Evolutionary conservation across 2,329 filamentous ascomycete genomes (phyloP), one percentile per base, ranked within the genome.

Genomic region (Mycogone perniciosa): DNA sequence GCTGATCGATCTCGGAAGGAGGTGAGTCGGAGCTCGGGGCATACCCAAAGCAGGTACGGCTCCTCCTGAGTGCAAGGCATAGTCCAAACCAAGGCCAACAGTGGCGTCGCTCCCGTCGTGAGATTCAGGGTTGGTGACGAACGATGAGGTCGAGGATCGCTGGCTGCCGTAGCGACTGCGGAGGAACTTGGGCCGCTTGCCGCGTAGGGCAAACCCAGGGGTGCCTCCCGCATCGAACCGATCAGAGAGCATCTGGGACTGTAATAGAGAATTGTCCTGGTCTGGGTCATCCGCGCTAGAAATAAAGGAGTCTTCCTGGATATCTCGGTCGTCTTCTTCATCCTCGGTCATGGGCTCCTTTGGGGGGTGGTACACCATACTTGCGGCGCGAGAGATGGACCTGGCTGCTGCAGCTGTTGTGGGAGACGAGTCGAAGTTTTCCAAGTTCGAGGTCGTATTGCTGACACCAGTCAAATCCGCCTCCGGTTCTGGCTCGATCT

Each of bases 41-140:
- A 75, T 68, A 7, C 74, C 77, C 54, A 71, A 62, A 1, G 75
- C 73, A 1, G 88, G 82, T 4, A 81, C 74, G 9, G 88, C 86
- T 29, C 89, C 88, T 13, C 88, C 89, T 2, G 88, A 88, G 61
- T 95, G 88, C 34, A 95, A 72, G 27, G 88, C 87, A 67, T 86
- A 93, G 65, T 96, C 90, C 7, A 83, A 82, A 6, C 86, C 75
- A 7, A 75, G 62, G 6, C 75, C 85, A 13, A 89, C 72, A 5
- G 87, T 90, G 4, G 77, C 79, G 57, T 95, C 89, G 62, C 85
- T 92, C n/a, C 81, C 81, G 34, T 82, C 78, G 41, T 75, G 67
- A 5, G 69, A 70, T n/a, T 79, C 77, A 2, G 72, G 64, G 46
- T 77, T 79, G 11, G 76, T 76, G n/a, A 71, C 62, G 38, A 80